Percentiles rank a stretch among this genome's conserved stretches.
phyloP scores from a whole-genome alignment of 306 rosid species.

The Herpetospermum pedunculosum region DNA sequence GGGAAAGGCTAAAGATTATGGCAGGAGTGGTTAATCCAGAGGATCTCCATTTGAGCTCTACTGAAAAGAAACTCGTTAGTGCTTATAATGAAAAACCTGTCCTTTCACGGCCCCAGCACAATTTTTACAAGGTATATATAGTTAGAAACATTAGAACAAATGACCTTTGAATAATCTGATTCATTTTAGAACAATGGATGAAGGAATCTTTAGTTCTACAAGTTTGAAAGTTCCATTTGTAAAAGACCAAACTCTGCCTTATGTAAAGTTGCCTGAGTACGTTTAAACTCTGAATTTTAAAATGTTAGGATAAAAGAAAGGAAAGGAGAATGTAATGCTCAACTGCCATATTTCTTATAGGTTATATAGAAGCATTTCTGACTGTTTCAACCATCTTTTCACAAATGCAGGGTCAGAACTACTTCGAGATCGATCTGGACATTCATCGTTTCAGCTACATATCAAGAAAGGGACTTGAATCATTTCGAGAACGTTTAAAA shows the following conservation, averaged over 20 bases:
- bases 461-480: constrained; percentile 84
- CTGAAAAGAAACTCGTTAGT: constrained; percentile 69
- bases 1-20: constrained; percentile 90
- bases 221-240: neutral
- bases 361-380: neutral
- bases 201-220: neutral
- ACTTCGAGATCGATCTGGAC: constrained; percentile 94
- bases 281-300: neutral
- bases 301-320: neutral
- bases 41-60: constrained; percentile 62
- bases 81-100: constrained; percentile 87
- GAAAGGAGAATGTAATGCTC: neutral
- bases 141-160: neutral
- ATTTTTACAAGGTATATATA: constrained; percentile 50
- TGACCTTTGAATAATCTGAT: neutral
- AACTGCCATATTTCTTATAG: neutral
- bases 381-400: neutral
- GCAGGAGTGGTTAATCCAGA: constrained; percentile 82
- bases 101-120: constrained; percentile 92
- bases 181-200: neutral
- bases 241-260: neutral
- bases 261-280: neutral
- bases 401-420: constrained; percentile 58
- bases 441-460: constrained; percentile 94
- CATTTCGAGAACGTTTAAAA: constrained; percentile 69